phyloP scores from a whole-genome alignment of 345 rosid species.

The Combretum micranthum region DNA sequence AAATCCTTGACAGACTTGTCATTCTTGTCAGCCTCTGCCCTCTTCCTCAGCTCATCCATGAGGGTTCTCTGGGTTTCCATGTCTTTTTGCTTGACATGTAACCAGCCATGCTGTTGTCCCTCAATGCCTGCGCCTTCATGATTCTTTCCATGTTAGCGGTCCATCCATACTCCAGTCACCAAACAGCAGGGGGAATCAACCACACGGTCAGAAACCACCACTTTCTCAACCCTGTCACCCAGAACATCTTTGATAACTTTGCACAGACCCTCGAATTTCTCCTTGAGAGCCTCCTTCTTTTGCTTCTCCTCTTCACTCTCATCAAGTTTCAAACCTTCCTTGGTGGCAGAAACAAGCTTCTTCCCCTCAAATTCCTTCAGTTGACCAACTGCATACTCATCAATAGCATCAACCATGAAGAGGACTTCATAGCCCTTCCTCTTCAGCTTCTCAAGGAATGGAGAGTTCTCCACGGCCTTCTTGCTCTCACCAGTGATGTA shows the following conservation, averaged over 20 bases:
- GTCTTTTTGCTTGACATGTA: slow-evolving; percentile 91
- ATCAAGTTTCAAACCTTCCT: slow-evolving; percentile 74
- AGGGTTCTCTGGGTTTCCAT: slow-evolving; percentile 80
- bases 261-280: slow-evolving; percentile 76
- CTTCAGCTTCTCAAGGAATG: slow-evolving; percentile 89
- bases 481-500: slow-evolving; percentile 94
- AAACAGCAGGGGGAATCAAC: slow-evolving; percentile 73
- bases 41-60: slow-evolving; percentile 88
- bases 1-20: slow-evolving; percentile 93
- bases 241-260: slow-evolving; percentile 79
- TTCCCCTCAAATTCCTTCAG: slow-evolving; percentile 83
- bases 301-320: slow-evolving; percentile 78
- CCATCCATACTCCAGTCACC: slow-evolving; percentile 86
- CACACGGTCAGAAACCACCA: slow-evolving; percentile 73
- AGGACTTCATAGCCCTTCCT: slow-evolving; percentile 83
- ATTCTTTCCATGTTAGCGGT: slow-evolving; percentile 88
- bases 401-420: slow-evolving; percentile 83
- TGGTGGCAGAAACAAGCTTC: slow-evolving; percentile 85
- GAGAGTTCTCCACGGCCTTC: slow-evolving; percentile 91
- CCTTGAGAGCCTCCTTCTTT: slow-evolving; percentile 53
- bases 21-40: slow-evolving; percentile 71
- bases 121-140: slow-evolving; percentile 13
- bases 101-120: slow-evolving; percentile 81
- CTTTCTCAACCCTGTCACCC: slow-evolving; percentile 81
- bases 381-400: slow-evolving; percentile 80